A percentile compares a stretch with the other conserved stretches of the same genome.
These are phyloP conservation scores for Candida pseudoviswanathii DNA, from an alignment of 1,139 yeast genomes.

Conservation along the genomic window DNA sequence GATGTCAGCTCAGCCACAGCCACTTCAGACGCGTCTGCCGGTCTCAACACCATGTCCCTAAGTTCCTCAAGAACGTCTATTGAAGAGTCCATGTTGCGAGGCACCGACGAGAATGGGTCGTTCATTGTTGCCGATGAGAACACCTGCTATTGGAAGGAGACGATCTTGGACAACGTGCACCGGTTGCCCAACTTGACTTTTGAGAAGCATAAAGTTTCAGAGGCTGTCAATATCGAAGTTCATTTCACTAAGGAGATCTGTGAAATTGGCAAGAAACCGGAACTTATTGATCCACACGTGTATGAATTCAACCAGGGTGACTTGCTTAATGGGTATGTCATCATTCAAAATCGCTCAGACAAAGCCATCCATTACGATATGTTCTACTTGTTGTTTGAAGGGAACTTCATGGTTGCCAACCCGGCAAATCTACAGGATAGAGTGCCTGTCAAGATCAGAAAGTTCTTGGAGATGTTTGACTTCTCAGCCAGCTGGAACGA, in stretches of 20 bases:
- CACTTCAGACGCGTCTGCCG: conserved; percentile 2
- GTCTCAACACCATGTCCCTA: background rate
- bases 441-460: conserved; percentile 18
- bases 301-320: conserved; percentile 47
- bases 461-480: conserved; percentile 45
- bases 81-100: background rate
- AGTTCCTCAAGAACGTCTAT: conserved; percentile 2
- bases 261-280: conserved; percentile 29
- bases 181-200: conserved; percentile 36
- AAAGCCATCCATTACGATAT: conserved; percentile 38
- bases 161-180: conserved; percentile 42
- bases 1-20: conserved; percentile 7
- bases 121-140: conserved; percentile 32
- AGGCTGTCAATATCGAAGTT: conserved; percentile 30
- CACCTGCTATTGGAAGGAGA: conserved; percentile 37
- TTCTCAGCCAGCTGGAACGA: conserved; percentile 43
- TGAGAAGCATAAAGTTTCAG: conserved; percentile 29
- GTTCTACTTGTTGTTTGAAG: conserved; percentile 47
- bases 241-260: conserved; percentile 43
- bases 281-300: conserved; percentile 34
- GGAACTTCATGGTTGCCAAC: conserved; percentile 26
- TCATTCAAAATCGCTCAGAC: conserved; percentile 29
- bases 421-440: conserved; percentile 12
- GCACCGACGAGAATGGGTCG: conserved; percentile 7
- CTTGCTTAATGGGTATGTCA: conserved; percentile 39